Evolutionary conservation across 169 alveolate genomes (phyloP), one percentile per base, ranked within the genome.

Genomic region (Fabrea salina): DNA sequence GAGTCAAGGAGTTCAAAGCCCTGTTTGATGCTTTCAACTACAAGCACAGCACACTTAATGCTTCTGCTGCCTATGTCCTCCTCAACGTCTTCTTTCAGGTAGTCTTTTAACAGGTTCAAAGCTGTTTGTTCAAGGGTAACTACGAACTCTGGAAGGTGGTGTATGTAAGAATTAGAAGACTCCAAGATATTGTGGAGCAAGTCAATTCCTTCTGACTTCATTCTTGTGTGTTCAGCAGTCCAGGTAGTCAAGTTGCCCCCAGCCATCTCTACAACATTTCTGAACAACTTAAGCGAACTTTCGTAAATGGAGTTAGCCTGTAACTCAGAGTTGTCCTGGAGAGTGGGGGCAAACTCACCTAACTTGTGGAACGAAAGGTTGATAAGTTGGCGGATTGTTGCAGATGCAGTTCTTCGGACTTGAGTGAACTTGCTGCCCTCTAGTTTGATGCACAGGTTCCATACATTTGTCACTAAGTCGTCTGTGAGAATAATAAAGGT

Each of bases 371-470:
- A 43, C 0, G 78, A 11, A 32, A 68, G 25, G 32, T 40, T 22
- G 39, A 68, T 32, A 25, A 68, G 30, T 47, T 68, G 78, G 11
- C 78, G 57, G 35, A 68, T 2, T 11, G 66, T 43, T 11, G 78
- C 78, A 19, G 64, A 43, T 40, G 78, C 78, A 13, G 78, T 68
- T 19, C 44, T 68, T 43, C 35, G 7, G 2, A 68, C 78, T 1
- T 41, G 64, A 11, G 19, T n/a, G 13, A 43, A 43, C 35, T 30
- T 37, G 39, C 13, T 25, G 33, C 44, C 44, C 25, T 68, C 32
- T 27, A 68, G 33, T 27, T 16, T 13, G 6, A 68, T 13, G 44
- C 66, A 43, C 27, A 68, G 64, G 22, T 68, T 68, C 67, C 78
- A 68, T 19, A 68, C 37, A 25, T 19, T 47, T n/a, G 50, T 13